A percentile compares a stretch with the other conserved stretches of the same genome.
Evolutionary conservation across 306 rosid genomes (phyloP).

Genomic region (Lathyrus aphaca): DNA sequence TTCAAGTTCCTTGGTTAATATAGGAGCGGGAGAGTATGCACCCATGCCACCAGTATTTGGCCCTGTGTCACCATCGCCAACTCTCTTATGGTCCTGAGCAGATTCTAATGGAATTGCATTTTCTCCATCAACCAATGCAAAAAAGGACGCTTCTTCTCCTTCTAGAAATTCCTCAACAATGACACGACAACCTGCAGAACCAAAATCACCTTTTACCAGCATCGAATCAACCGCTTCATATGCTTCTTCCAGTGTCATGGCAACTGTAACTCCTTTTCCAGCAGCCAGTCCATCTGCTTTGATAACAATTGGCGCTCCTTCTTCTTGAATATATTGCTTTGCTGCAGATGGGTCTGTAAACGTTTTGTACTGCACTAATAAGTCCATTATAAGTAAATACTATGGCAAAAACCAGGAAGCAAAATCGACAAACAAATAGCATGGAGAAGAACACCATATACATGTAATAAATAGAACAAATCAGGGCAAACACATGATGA

Average conservation of each 20-base stretch:
- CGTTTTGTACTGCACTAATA: constrained; percentile 74
- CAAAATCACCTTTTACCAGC: constrained; percentile 85
- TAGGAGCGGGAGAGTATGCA: constrained; percentile 92
- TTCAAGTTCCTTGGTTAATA: constrained; percentile 80
- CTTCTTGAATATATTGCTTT: constrained; percentile 76
- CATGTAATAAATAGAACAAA: constrained; percentile 16
- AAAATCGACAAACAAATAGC: constrained; percentile 26
- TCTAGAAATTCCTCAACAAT: constrained; percentile 90
- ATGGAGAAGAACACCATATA: not conserved
- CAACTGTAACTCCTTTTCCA: constrained; percentile 93
- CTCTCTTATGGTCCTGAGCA: constrained; percentile 97
- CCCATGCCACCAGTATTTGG: constrained; percentile 99
- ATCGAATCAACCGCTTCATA: constrained; percentile 88
- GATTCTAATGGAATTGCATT: constrained; percentile 88
- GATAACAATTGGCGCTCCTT: constrained; percentile 85
- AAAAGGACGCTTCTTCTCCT: constrained; percentile 95
- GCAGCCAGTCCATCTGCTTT: constrained; percentile 99
- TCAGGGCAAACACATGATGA: constrained; percentile 12
- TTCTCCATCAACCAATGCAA: constrained; percentile 91
- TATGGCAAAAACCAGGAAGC: constrained; percentile 2
- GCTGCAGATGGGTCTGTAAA: constrained; percentile 80
- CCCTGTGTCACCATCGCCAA: constrained; percentile 91
- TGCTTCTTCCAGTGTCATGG: constrained; percentile 81
- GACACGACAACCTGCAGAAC: constrained; percentile 83
- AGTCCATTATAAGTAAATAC: constrained; percentile 32